phyloP scores from a whole-genome alignment of 2,329 filamentous ascomycete species.

The Aureobasidium namibiae region DNA sequence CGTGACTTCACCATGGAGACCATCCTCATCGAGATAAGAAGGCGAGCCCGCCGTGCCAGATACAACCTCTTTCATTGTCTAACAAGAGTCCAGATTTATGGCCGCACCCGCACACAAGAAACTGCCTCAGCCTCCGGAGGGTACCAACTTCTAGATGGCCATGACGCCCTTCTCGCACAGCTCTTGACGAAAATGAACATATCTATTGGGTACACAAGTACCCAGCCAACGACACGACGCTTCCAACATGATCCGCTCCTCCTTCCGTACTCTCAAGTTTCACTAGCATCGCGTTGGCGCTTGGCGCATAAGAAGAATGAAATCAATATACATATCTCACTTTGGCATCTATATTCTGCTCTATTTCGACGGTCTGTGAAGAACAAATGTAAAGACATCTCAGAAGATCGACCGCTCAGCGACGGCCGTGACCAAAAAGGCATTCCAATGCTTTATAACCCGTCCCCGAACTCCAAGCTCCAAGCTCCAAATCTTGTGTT shows the following conservation, averaged over 20 bases:
- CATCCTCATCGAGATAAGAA: slow-evolving; percentile 75
- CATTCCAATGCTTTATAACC: neutral
- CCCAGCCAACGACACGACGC: slow-evolving; percentile 9
- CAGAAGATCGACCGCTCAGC: neutral
- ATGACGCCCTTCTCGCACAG: neutral
- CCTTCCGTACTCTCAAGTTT: neutral
- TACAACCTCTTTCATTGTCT: neutral
- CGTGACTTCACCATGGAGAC: slow-evolving; percentile 93
- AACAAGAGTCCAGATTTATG: slow-evolving; percentile 63
- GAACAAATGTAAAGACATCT: neutral
- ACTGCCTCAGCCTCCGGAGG: slow-evolving; percentile 85
- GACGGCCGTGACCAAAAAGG: neutral
- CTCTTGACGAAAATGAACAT: slow-evolving; percentile 1
- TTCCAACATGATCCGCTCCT: neutral
- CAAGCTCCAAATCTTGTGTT: neutral
- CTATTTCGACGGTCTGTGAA: neutral
- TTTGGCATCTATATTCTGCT: neutral
- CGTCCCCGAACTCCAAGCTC: slow-evolving; percentile 2
- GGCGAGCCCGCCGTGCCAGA: slow-evolving; percentile 40
- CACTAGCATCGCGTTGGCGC: slow-evolving; percentile 11
- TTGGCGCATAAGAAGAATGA: neutral
- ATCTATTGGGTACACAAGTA: neutral
- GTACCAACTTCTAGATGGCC: slow-evolving; percentile 44
- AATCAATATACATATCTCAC: neutral
- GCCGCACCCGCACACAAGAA: slow-evolving; percentile 88